Evolutionary conservation across 345 rosid genomes (phyloP).

Genomic region (Brassica napus): Da-Ae NC_063444.1:3793001-3793500

Average conservation of each 20-base stretch:
- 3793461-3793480: not conserved
- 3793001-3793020: slow-evolving; percentile 14
- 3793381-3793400: not conserved
- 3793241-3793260: slow-evolving; percentile 16
- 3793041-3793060: not conserved
- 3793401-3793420: not conserved
- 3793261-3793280: slow-evolving; percentile 30
- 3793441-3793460: not conserved
- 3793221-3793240: slow-evolving; percentile 22
- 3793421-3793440: not conserved
- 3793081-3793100: not conserved
- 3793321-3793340: not conserved
- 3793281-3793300: slow-evolving; percentile 39
- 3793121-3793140: not conserved
- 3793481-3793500: not conserved
- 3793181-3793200: not conserved
- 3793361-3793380: not conserved
- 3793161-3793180: not conserved
- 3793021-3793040: slow-evolving; percentile 26
- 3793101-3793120: slow-evolving; percentile 6
- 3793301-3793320: slow-evolving; percentile 3
- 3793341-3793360: slow-evolving; percentile 7
- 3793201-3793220: not conserved
- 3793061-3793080: slow-evolving; percentile 27
- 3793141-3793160: not conserved